Evolutionary conservation across 192 early-diverging fungal species (phyloP), one percentile per base, ranked within the genome.

Genomic region (Entomortierella parvispora): DNA sequence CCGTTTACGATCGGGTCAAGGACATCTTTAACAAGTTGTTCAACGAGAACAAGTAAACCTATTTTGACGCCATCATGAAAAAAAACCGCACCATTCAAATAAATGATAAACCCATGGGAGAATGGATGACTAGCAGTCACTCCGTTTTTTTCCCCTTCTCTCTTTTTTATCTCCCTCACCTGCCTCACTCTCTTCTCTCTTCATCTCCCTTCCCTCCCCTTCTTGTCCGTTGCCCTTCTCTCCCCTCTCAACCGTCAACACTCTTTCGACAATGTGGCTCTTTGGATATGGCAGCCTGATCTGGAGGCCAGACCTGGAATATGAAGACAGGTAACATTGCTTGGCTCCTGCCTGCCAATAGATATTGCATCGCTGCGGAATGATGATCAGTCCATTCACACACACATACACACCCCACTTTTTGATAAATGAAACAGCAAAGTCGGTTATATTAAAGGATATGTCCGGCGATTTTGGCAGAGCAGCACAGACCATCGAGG

Each of bases 401-500:
- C 2, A 5, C 3, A 32, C 29, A 5, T 25, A 11, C n/a, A n/a
- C n/a, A n/a, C n/a, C n/a, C n/a, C n/a, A 26, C 18, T 26, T 44
- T 66, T 17, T 59, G 12, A 34, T 14, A 23, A 37, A 55, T 34
- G n/a, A n/a, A n/a, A n/a, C n/a, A 64, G 58, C 49, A 84, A 82
- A 71, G 75, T 80, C 1, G 91, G 91, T 8, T 93, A 88, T 56
- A 87, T 92, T 23, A 86, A 89, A 37, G 85, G 87, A 32, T 88
- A 86, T 69, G 89, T 89, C 10, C 81, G 92, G 28, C 78, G 92
- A 25, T 95, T 93, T 65, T 95, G 92, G 92, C 93, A 92, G 82
- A 86, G 90, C 25, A 90, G 87, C 45, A 88, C 87, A 32, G 96
- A 97, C 77, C 96, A 97, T 80, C 87, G 96, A 8, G 96, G 96